These are phyloP conservation scores for Backusella macrospora DNA, from an alignment of 192 early-diverging fungal genomes.

Conservation along the genomic window DNA sequence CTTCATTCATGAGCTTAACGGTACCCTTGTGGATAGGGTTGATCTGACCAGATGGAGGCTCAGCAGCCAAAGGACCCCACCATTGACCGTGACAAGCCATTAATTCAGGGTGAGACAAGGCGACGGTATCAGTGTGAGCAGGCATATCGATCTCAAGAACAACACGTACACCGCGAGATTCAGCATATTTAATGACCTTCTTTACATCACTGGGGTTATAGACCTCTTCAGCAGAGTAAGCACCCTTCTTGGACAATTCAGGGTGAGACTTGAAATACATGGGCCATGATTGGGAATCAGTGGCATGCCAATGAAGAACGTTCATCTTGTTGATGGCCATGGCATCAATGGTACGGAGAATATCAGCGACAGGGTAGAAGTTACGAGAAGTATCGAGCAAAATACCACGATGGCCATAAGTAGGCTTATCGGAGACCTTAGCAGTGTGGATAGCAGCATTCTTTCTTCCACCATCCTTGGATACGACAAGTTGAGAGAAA, in stretches of 20 bases:
- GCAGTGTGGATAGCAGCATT: conserved; percentile 56
- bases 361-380: conserved; percentile 60
- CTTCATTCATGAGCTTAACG: conserved; percentile 55
- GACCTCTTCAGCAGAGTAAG: conserved; percentile 63
- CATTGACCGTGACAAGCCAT: conserved; percentile 62
- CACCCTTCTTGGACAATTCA: conserved; percentile 61
- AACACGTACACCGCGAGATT: conserved; percentile 76
- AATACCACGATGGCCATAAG: conserved; percentile 74
- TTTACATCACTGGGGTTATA: conserved; percentile 74
- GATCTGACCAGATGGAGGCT: conserved; percentile 85
- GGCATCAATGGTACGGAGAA: conserved; percentile 67
- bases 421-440: conserved; percentile 62
- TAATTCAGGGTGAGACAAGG: conserved; percentile 51
- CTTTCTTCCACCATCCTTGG: conserved; percentile 13
- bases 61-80: conserved; percentile 66
- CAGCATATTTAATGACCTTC: conserved; percentile 67
- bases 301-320: conserved; percentile 77
- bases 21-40: conserved; percentile 66
- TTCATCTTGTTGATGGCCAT: conserved; percentile 78
- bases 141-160: conserved; percentile 89
- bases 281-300: conserved; percentile 75
- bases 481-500: conserved; percentile 64
- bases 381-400: conserved; percentile 70
- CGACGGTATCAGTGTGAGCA: conserved; percentile 63
- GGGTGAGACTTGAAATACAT: conserved; percentile 64